Percentiles rank a stretch among this genome's conserved stretches.
phyloP scores from a whole-genome alignment of 768 basidiomycete genomes.

The Austroboletus festivus region DNA sequence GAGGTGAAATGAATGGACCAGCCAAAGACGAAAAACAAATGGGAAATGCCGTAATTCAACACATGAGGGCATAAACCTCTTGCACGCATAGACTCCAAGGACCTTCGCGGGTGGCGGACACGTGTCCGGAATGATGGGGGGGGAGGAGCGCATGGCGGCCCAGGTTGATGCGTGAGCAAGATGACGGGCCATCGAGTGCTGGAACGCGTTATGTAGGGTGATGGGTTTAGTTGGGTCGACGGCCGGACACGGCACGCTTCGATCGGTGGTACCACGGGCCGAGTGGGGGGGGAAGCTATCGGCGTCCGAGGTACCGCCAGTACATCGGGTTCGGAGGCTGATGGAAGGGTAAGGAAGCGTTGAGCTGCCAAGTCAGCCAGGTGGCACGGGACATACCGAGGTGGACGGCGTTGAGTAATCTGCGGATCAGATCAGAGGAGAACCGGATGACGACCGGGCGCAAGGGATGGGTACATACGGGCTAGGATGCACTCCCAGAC shows the following conservation, averaged over 20 bases:
- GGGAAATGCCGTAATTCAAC: constrained; percentile 11
- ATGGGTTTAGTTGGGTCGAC: not conserved
- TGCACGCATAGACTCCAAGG: constrained; percentile 2
- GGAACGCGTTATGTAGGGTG: constrained; percentile 1
- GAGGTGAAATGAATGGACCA: constrained; percentile 11
- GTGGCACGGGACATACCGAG: constrained; percentile 22
- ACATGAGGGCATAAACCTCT: constrained; percentile 1
- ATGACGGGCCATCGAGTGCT: constrained; percentile 3
- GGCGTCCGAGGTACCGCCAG: constrained; percentile 48
- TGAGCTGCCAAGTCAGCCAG: not conserved
- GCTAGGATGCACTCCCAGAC: constrained; percentile 73
- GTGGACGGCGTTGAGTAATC: constrained; percentile 61
- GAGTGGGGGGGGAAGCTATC: constrained; percentile 21
- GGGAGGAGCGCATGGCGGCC: not conserved
- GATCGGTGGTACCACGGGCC: constrained; percentile 7
- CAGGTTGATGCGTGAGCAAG: constrained; percentile 1
- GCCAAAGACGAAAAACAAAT: constrained; percentile 12
- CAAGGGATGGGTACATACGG: constrained; percentile 38
- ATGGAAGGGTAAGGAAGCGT: not conserved
- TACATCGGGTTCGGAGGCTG: constrained; percentile 44
- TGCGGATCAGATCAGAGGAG: constrained; percentile 22
- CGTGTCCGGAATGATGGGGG: constrained; percentile 8
- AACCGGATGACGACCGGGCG: not conserved
- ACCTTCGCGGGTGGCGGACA: constrained; percentile 1
- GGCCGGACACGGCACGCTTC: not conserved